Evolutionary conservation across 805 yeast species (phyloP).

Genomic region (Hanseniaspora thailandica): DNA sequence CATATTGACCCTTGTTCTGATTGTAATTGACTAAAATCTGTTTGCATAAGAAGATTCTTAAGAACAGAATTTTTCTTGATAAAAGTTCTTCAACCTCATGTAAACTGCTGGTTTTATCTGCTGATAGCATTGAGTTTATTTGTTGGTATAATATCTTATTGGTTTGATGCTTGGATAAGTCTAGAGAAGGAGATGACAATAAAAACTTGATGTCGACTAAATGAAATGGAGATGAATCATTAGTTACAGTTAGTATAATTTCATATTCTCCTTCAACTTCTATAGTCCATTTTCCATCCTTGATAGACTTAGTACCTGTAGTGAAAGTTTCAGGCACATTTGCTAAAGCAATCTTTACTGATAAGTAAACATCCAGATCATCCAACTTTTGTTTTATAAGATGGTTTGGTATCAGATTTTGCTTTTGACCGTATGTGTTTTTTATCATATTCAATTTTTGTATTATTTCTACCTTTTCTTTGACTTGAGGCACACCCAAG

Average conservation of each 20-base stretch:
- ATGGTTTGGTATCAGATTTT: slow-evolving; percentile 35
- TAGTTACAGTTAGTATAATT: slow-evolving; percentile 66
- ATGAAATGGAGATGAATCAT: slow-evolving; percentile 57
- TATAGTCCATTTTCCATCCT: slow-evolving; percentile 66
- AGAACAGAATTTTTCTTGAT: slow-evolving; percentile 27
- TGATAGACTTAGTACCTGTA: slow-evolving; percentile 40
- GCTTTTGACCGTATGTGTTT: neutral
- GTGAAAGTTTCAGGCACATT: slow-evolving; percentile 56
- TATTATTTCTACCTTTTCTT: slow-evolving; percentile 47
- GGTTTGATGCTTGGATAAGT: slow-evolving; percentile 16
- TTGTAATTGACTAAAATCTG: slow-evolving; percentile 21
- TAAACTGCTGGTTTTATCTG: slow-evolving; percentile 20
- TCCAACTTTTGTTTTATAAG: slow-evolving; percentile 49
- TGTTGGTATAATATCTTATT: slow-evolving; percentile 22
- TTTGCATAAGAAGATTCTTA: slow-evolving; percentile 28
- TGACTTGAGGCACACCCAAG: slow-evolving; percentile 63
- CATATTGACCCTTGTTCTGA: slow-evolving; percentile 1
- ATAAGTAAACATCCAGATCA: slow-evolving; percentile 59
- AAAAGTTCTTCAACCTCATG: slow-evolving; percentile 25
- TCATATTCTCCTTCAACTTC: slow-evolving; percentile 54
- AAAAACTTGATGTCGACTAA: slow-evolving; percentile 64
- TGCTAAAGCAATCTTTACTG: slow-evolving; percentile 62
- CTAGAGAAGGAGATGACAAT: slow-evolving; percentile 27
- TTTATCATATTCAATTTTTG: slow-evolving; percentile 15
- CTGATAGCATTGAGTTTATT: slow-evolving; percentile 24